Evolutionary conservation across 2,329 filamentous ascomycete genomes (phyloP).

Genomic region (Coniochaeta sp.): DNA sequence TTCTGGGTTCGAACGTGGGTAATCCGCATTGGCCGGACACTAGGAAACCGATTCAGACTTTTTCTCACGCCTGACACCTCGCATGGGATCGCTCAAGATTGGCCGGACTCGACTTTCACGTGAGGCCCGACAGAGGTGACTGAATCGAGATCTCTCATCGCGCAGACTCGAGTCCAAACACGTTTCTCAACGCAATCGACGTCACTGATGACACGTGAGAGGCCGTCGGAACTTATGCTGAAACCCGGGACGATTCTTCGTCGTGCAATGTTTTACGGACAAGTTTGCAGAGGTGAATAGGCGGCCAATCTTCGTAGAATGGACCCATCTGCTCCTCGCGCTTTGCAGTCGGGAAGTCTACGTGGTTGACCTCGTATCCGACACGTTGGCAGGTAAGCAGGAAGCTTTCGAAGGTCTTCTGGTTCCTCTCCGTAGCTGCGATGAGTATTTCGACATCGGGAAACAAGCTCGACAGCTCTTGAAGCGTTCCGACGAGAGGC

Average conservation of each 20-base stretch:
- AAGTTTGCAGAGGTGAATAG: slow-evolving; percentile 46
- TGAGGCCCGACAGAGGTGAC: not conserved
- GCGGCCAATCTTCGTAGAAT: slow-evolving; percentile 54
- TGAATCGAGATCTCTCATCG: not conserved
- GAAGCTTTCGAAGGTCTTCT: slow-evolving; percentile 60
- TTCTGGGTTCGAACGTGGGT: not conserved
- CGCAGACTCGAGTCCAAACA: not conserved
- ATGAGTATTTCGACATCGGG: slow-evolving; percentile 54
- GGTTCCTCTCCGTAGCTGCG: slow-evolving; percentile 64
- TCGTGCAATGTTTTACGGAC: not conserved
- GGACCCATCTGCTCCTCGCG: slow-evolving; percentile 46
- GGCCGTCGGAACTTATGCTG: not conserved
- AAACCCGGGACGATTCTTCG: not conserved
- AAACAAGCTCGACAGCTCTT: slow-evolving; percentile 52
- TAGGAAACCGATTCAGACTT: not conserved
- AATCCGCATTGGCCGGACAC: not conserved
- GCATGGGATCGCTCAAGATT: not conserved
- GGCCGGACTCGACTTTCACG: not conserved
- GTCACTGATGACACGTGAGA: not conserved
- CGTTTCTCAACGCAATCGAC: not conserved
- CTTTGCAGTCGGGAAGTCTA: slow-evolving; percentile 32
- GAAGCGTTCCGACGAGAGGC: slow-evolving; percentile 56
- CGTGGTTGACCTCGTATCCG: slow-evolving; percentile 32
- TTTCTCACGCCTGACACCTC: not conserved
- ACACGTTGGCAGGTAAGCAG: slow-evolving; percentile 46